Evolutionary conservation across 192 early-diverging fungal genomes (phyloP).

Genomic region (Umbelopsis isabellina): DNA sequence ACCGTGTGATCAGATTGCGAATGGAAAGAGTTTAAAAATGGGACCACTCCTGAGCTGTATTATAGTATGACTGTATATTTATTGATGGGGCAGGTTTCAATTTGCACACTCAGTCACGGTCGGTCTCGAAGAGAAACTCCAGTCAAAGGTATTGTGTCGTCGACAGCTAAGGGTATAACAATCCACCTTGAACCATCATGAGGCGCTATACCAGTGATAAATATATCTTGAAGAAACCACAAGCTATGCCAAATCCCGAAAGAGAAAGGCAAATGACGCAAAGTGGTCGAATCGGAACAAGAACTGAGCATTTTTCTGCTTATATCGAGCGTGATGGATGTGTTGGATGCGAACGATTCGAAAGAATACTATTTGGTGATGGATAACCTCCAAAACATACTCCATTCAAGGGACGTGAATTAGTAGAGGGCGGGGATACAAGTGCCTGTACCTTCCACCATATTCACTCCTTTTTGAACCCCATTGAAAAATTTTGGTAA

Average conservation of each 20-base stretch:
- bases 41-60: conserved; percentile 22
- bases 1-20: conserved; percentile 24
- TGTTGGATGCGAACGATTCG: conserved; percentile 13
- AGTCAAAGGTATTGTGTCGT: conserved; percentile 27
- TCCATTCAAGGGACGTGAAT: neutral
- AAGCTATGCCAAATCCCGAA: conserved; percentile 21
- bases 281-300: conserved; percentile 25
- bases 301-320: conserved; percentile 16
- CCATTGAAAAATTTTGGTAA: conserved; percentile 33
- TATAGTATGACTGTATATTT: conserved; percentile 32
- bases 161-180: conserved; percentile 31
- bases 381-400: conserved; percentile 33
- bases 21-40: conserved; percentile 29
- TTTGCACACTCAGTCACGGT: conserved; percentile 33
- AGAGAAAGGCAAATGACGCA: conserved; percentile 22
- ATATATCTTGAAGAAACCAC: conserved; percentile 26
- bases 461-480: conserved; percentile 24
- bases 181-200: conserved; percentile 24
- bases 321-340: conserved; percentile 3
- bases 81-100: conserved; percentile 42
- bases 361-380: conserved; percentile 33
- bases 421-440: conserved; percentile 17
- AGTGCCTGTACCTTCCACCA: conserved; percentile 21
- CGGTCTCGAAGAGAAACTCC: conserved; percentile 28
- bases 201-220: conserved; percentile 26